Conservation (phyloP, 805 yeast species). For the Barnettozyma californica region DNA sequence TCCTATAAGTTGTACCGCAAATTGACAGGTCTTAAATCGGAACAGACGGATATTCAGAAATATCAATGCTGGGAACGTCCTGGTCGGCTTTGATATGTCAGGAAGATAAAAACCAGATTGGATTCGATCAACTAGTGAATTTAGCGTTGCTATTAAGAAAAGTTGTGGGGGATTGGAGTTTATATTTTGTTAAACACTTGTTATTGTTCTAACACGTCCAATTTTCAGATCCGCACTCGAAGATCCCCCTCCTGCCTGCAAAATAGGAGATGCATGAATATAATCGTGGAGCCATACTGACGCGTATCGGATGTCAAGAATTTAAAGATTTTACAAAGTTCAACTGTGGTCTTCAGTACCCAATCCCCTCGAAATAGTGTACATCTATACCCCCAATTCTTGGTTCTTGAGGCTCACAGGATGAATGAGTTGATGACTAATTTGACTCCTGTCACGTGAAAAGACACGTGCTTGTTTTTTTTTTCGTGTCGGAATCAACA, state of each 20-base stretch:
- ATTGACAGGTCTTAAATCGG: background rate
- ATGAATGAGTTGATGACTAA: background rate
- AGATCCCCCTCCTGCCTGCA: background rate
- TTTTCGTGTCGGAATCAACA: background rate
- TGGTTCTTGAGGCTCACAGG: too few relatives aligned
- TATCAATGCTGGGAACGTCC: background rate
- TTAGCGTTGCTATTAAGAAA: too few relatives aligned
- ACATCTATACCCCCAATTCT: too few relatives aligned
- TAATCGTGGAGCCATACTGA: background rate
- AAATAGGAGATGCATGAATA: background rate
- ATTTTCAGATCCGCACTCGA: background rate
- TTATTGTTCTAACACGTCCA: background rate
- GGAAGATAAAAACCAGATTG: background rate
- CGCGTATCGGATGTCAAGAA: background rate
- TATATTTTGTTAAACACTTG: background rate
- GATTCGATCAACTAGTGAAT: too few relatives aligned
- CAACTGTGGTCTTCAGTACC: too few relatives aligned
- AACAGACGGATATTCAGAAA: background rate
- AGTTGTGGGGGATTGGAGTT: too few relatives aligned
- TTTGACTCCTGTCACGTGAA: background rate
- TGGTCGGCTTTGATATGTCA: too few relatives aligned
- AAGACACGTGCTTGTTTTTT: background rate
- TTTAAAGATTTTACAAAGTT: too few relatives aligned
- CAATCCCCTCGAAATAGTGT: too few relatives aligned
- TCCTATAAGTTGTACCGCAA: background rate